These are phyloP conservation scores for Mortierella sp. DNA, from an alignment of 371 early-diverging fungal genomes.

Conservation along the genomic window DNA sequence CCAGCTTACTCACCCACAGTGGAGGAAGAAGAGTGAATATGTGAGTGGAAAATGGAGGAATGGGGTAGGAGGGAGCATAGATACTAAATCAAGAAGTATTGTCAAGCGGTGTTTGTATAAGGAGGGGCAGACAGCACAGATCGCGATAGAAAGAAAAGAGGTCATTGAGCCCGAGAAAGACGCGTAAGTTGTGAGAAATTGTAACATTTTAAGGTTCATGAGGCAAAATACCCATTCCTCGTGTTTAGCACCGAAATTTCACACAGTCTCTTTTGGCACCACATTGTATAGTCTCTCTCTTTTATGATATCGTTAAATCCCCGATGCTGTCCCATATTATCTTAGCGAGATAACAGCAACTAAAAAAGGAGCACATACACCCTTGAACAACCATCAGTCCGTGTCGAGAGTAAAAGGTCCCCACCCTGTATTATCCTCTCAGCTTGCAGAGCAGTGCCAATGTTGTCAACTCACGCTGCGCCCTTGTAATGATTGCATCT, in stretches of 20 bases:
- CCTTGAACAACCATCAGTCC: not conserved
- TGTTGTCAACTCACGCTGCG: not conserved
- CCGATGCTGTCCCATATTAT: not conserved
- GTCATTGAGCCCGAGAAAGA: constrained; percentile 18
- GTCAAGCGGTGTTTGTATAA: not conserved
- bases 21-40: not conserved
- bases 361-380: not conserved
- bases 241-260: not conserved
- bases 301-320: not conserved
- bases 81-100: not conserved
- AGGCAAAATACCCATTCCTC: not conserved
- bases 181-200: constrained; percentile 22
- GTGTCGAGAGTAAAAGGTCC: not conserved
- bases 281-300: not conserved
- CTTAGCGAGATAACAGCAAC: not conserved
- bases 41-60: not conserved
- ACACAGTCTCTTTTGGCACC: not conserved
- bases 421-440: not conserved
- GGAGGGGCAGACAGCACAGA: not conserved
- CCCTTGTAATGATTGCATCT: not conserved
- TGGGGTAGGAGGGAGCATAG: not conserved
- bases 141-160: constrained; percentile 1
- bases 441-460: not conserved
- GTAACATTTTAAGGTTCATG: constrained; percentile 32
- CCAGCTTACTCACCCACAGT: not conserved